Base-by-base conservation (phyloP, 2,329 filamentous ascomycete genomes). In the Didymella segeticola region DNA sequence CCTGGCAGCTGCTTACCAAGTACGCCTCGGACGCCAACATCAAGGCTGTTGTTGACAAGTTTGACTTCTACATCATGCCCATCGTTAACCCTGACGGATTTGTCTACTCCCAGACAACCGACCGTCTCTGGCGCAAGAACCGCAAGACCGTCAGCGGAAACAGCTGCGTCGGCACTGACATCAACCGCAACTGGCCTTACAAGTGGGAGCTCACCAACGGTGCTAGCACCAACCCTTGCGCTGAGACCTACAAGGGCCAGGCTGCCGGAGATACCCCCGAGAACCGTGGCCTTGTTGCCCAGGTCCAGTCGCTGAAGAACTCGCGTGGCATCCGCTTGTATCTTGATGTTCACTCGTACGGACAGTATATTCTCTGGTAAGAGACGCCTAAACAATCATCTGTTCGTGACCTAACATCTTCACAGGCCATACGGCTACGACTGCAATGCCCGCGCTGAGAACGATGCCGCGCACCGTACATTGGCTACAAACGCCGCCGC, bases 391-490 rank as follows among this genome's bases (percentile, higher is more conserved):
- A n/a, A n/a, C 17, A 2, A n/a, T 39, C n/a, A 5, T 29, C 23
- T 10, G 2, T 14, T 20, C 19, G 10, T 11, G 6, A 5, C 6
- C 41, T 50, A 49, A 57, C 55, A 79, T 84, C 52, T 57, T 17
- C 43, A 50, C 56, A 78, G 80, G 50, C 82, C 70, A 20, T 88
- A 86, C 59, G 85, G 85, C 36, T 87, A 86, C 70, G 79, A 80
- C 30, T 87, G 84, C 74, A 75, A 68, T 29, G 71, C 68, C 11
- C 69, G 75, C 25, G 68, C 80, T 3, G 70, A 77, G 31, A 83
- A 84, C 60, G 75, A 83, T 56, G 66, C 75, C 7, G 72, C 80
- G 51, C 78, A 83, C 51, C 79, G 81, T 62, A 67, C 71, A 0
- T 75, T 88, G 1, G 83, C 82, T 3, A 67, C 68, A 11, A 72